Evolutionary conservation across 768 basidiomycete species (phyloP).

Genomic region (Coprinellus micaceus): DNA sequence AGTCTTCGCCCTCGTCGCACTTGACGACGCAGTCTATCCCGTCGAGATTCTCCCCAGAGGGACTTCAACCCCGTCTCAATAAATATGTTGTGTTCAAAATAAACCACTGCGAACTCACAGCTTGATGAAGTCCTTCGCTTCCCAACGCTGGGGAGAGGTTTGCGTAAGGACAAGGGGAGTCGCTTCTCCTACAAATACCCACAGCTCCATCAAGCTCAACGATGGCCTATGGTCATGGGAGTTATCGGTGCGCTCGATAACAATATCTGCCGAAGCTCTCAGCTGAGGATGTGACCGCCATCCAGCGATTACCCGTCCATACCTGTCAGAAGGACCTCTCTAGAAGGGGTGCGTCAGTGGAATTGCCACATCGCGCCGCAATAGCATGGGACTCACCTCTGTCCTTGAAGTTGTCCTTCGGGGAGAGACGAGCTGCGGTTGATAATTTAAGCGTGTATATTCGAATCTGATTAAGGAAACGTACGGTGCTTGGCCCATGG

Average conservation of each 20-base stretch:
- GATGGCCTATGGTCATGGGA: neutral
- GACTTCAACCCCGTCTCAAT: neutral
- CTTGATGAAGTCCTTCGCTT: neutral
- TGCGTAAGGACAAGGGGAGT: neutral
- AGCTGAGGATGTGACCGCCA: too few relatives aligned
- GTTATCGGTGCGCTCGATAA: neutral
- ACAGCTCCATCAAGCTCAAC: neutral
- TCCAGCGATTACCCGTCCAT: too few relatives aligned
- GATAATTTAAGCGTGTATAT: too few relatives aligned
- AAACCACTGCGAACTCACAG: neutral
- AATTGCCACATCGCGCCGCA: too few relatives aligned
- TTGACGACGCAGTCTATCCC: neutral
- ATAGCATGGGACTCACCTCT: too few relatives aligned
- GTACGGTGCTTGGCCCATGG: too few relatives aligned
- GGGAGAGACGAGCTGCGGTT: too few relatives aligned
- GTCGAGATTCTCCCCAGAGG: neutral
- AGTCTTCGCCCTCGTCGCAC: neutral
- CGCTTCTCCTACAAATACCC: neutral
- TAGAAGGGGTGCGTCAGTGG: too few relatives aligned
- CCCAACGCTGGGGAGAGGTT: neutral
- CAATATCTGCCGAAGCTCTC: neutral
- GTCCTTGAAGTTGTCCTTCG: too few relatives aligned
- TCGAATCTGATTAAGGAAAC: too few relatives aligned
- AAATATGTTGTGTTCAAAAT: neutral
- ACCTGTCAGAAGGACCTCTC: too few relatives aligned